A percentile compares a stretch with the other conserved stretches of the same genome.
Evolutionary conservation across 306 rosid species (phyloP).

Genomic region (Mimosa bimucronata): DNA sequence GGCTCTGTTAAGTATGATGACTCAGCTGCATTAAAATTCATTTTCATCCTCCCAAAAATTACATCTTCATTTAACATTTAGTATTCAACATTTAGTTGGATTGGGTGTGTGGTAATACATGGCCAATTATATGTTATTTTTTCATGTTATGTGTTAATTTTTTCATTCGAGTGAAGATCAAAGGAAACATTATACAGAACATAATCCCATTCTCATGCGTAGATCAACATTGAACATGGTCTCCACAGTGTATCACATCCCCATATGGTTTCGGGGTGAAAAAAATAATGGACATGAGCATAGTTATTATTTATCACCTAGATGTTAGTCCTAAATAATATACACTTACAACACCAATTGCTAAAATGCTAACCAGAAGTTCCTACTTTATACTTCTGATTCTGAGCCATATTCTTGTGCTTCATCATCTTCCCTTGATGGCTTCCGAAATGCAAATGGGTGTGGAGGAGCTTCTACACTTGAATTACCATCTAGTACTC

Average conservation of each 20-base stretch:
- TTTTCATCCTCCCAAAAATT: no score
- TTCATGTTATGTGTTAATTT: no score
- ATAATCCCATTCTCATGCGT: background rate
- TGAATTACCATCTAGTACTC: conserved; percentile 72
- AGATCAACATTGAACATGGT: background rate
- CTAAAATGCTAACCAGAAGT: background rate
- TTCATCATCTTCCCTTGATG: conserved; percentile 38
- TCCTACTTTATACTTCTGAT: conserved; percentile 26
- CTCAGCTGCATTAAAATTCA: background rate
- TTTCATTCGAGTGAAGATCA: background rate
- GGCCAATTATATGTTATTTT: no score
- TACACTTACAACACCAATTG: conserved; percentile 43
- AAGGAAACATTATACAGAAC: background rate
- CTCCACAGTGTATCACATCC: background rate
- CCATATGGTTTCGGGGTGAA: background rate
- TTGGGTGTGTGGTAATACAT: background rate
- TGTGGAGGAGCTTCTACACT: conserved; percentile 77
- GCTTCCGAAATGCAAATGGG: conserved; percentile 49
- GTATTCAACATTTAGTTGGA: background rate
- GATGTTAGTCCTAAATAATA: conserved; percentile 59
- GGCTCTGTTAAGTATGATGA: background rate
- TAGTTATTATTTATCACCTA: conserved; percentile 42
- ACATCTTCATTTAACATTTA: background rate
- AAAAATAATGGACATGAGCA: conserved; percentile 13
- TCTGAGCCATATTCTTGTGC: conserved; percentile 44